Evolutionary conservation across 768 basidiomycete species (phyloP).

Genomic region (Exidia glandulosa): DNA sequence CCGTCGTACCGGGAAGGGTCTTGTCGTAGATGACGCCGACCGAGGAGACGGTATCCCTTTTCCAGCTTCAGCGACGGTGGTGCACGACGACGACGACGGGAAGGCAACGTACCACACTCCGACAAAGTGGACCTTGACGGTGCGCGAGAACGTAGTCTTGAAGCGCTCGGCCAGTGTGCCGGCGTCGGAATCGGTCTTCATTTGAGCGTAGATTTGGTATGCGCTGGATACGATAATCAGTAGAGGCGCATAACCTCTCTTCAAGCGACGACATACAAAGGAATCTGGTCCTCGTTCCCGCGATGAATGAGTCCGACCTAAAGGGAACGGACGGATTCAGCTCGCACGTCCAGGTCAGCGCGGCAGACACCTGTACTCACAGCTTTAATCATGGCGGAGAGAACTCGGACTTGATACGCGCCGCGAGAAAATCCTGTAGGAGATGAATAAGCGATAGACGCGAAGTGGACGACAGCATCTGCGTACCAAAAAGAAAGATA

Average conservation of each 20-base stretch:
- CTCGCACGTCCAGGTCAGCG: not conserved
- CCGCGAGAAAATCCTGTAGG: slow-evolving; percentile 2
- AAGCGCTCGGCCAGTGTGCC: slow-evolving; percentile 19
- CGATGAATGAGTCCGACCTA: not conserved
- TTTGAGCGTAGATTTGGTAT: not conserved
- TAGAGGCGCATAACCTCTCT: not conserved
- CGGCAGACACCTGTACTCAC: not conserved
- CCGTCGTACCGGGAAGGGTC: slow-evolving; percentile 21
- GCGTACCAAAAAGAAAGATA: slow-evolving; percentile 30
- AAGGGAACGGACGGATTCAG: not conserved
- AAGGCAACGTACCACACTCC: slow-evolving; percentile 34
- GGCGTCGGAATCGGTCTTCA: slow-evolving; percentile 9
- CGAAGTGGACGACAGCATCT: too few species aligned
- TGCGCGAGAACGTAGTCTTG: slow-evolving; percentile 35
- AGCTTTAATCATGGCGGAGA: slow-evolving; percentile 1
- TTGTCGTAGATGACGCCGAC: slow-evolving; percentile 38
- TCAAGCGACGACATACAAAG: not conserved
- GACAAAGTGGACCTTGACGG: slow-evolving; percentile 37
- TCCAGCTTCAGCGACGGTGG: not conserved
- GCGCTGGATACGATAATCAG: not conserved
- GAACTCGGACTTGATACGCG: slow-evolving; percentile 3
- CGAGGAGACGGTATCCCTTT: slow-evolving; percentile 58
- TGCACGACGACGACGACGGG: too few species aligned
- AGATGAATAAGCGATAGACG: too few species aligned
- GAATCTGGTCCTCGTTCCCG: not conserved